Evolutionary conservation across 345 rosid genomes (phyloP), one percentile per base, ranked within the genome.

Genomic region (Pugionium cornutum): DNA sequence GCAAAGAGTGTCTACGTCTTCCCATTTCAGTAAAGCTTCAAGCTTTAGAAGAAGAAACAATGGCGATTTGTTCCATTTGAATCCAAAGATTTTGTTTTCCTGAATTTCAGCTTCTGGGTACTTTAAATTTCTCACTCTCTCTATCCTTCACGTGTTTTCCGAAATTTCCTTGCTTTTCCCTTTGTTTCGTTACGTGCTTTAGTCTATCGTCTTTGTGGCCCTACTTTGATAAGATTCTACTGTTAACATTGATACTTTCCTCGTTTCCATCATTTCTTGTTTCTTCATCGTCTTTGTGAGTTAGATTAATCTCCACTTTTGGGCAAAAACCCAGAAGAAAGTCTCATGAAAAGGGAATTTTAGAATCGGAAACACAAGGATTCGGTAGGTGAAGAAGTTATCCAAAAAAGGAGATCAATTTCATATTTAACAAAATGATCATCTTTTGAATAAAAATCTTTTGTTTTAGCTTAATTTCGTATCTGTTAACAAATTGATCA

Each of bases 31-130:
- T 42, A 37, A 64, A 68, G 62, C 70, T 75, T 58, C 10, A 4
- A 71, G 67, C 68, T 31, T 53, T 0, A 26, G 28, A 42, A 34
- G 73, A 53, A 58, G 58, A 34, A 18, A 34, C 34, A 51, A 29
- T 52, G 47, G 64, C 68, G 68, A 53, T 18, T 18, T 18, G 18
- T 18, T 18, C 18, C 18, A 18, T 73, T 61, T 54, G 43, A 69
- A 32, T 26, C 35, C 26, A 40, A 34, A 40, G 49, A 10, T 9
- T 37, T 37, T 2, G 40, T 5, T 47, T 32, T 48, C 5, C 30
- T 58, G 45, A 62, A 10, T 68, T 68, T 69, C 30, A 60, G 55
- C 73, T 66, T 72, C 71, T 68, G 71, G 79, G 84, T 84, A 82
- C 75, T 58, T 69, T 32, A 43, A 31, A 29, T 71, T 54, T 52